Evolutionary conservation across 2,329 filamentous ascomycete genomes (phyloP).

Genomic region (Cadophora luteo-olivacea): DNA sequence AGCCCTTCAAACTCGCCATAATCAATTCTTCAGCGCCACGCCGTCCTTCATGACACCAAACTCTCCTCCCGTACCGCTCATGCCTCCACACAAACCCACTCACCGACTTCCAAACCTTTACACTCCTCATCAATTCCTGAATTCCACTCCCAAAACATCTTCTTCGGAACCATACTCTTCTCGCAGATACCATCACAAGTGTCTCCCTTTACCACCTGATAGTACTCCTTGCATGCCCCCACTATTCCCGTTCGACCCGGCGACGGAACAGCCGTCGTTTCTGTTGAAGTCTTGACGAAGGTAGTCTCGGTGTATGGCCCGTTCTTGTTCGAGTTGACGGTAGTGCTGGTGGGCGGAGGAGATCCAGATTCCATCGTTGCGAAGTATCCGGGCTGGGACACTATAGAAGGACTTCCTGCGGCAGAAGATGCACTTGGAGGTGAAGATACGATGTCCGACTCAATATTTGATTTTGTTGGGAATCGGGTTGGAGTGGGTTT

Average conservation of each 20-base stretch:
- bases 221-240: background rate
- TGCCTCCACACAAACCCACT: slow-evolving; percentile 9
- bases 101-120: background rate
- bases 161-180: background rate
- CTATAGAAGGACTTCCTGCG: background rate
- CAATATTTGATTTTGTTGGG: background rate
- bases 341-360: background rate
- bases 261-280: background rate
- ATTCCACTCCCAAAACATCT: slow-evolving; percentile 4
- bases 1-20: background rate
- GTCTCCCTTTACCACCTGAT: background rate
- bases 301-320: background rate
- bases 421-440: background rate
- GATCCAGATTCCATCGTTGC: background rate
- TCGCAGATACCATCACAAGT: slow-evolving; percentile 3
- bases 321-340: no score
- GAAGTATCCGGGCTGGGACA: background rate
- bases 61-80: background rate
- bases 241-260: background rate
- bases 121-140: background rate
- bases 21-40: background rate
- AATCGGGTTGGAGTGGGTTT: background rate
- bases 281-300: background rate
- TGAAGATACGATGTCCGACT: background rate
- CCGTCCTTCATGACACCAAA: background rate